Percentiles rank a stretch among this genome's conserved stretches.
Conservation (phyloP, 495 filamentous ascomycete species). For the Xylaria sp. region DNA sequence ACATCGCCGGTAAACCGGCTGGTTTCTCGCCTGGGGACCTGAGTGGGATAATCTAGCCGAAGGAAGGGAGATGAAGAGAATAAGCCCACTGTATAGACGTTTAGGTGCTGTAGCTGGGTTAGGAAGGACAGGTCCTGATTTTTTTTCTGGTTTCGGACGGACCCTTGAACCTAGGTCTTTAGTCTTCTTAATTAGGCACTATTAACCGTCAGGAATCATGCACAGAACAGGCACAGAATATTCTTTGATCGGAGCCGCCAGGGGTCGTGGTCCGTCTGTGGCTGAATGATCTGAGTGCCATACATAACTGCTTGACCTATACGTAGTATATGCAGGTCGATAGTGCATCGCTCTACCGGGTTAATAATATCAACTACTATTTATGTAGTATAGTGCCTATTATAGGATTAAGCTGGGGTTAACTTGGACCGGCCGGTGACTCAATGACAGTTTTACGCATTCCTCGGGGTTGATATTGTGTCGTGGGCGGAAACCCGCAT, state of each 20-base stretch:
- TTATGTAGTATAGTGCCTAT: neutral
- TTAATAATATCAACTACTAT: neutral
- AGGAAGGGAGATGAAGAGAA: neutral
- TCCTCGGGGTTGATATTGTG: slow-evolving; percentile 12
- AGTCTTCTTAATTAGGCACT: slow-evolving; percentile 2
- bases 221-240: slow-evolving; percentile 26
- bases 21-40: slow-evolving; percentile 2
- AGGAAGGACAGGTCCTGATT: slow-evolving; percentile 22
- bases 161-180: slow-evolving; percentile 1
- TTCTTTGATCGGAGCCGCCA: slow-evolving; percentile 20
- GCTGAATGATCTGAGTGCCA: neutral
- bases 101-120: slow-evolving; percentile 18
- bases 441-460: slow-evolving; percentile 1
- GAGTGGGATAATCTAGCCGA: slow-evolving; percentile 12
- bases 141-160: slow-evolving; percentile 21
- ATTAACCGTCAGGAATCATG: slow-evolving; percentile 19
- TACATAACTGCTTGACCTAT: neutral
- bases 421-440: neutral
- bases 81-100: neutral
- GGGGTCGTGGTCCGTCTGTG: slow-evolving; percentile 7
- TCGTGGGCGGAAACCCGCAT: slow-evolving; percentile 7
- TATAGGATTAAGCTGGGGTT: neutral
- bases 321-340: too few relatives aligned
- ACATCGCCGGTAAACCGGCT: neutral
- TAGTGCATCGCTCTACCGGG: neutral